Evolutionary conservation across 2,329 filamentous ascomycete species (phyloP).

Genomic region (Ceratocystis destructans): DNA sequence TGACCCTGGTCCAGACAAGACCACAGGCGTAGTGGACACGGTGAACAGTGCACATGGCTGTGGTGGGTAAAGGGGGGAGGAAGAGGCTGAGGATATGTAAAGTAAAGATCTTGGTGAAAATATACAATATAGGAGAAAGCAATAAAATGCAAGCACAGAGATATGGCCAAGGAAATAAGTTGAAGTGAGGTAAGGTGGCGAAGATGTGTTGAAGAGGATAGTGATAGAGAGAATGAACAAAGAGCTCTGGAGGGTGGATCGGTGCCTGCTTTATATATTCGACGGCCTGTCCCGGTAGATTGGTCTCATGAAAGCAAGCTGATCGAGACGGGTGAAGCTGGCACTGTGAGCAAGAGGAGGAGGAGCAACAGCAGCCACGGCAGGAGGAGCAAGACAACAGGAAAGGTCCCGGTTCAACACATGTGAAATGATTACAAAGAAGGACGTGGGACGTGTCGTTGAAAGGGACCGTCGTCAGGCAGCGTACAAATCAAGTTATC

Average conservation of each 20-base stretch:
- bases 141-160: background rate
- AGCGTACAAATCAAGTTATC: background rate
- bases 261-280: constrained; percentile 15
- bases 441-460: constrained; percentile 9
- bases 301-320: constrained; percentile 13
- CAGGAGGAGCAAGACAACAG: background rate
- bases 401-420: background rate
- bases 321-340: background rate
- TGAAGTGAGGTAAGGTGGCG: constrained; percentile 6
- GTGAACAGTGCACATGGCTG: constrained; percentile 13
- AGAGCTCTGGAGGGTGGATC: constrained; percentile 1
- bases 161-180: background rate
- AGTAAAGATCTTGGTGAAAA: background rate
- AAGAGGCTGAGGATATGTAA: no score
- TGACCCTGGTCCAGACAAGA: background rate
- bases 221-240: background rate
- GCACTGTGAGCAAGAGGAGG: background rate
- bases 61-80: background rate
- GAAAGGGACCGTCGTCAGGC: background rate
- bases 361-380: background rate
- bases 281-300: constrained; percentile 12
- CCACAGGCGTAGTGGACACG: constrained; percentile 15
- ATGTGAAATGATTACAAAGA: constrained; percentile 1
- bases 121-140: background rate
- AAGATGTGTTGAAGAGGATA: constrained; percentile 4